These are phyloP conservation scores for Nothophaeocryptopus gaeumannii DNA, from an alignment of 2,329 filamentous ascomycete genomes.

Conservation along the genomic window DNA sequence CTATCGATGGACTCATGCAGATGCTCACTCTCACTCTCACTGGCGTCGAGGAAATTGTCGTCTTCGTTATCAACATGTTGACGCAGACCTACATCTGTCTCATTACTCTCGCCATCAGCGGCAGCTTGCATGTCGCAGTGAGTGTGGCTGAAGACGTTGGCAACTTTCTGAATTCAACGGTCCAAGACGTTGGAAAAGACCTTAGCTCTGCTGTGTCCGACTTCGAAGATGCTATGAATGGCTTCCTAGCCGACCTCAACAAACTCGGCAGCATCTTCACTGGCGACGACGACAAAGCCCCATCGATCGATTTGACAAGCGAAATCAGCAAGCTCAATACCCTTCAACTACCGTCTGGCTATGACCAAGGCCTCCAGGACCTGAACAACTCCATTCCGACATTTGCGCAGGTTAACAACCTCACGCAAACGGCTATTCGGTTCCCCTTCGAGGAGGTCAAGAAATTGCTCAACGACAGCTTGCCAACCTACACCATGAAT, in stretches of 20 bases:
- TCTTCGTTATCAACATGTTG: conserved; percentile 90
- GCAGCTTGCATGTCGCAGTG: conserved; percentile 70
- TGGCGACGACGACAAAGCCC: conserved; percentile 43
- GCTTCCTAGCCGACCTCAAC: conserved; percentile 52
- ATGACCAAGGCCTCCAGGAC: conserved; percentile 66
- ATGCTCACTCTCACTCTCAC: conserved; percentile 77
- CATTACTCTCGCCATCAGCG: conserved; percentile 76
- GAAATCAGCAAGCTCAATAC: conserved; percentile 65
- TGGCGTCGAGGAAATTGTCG: conserved; percentile 78
- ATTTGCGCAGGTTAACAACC: conserved; percentile 79
- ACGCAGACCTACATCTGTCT: conserved; percentile 88
- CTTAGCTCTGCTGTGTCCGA: conserved; percentile 44
- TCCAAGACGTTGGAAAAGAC: conserved; percentile 56
- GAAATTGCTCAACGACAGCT: conserved; percentile 65
- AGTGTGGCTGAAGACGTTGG: conserved; percentile 60
- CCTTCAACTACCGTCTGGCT: conserved; percentile 65
- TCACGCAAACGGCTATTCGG: conserved; percentile 71
- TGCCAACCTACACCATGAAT: conserved; percentile 75
- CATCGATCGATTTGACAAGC: conserved; percentile 62
- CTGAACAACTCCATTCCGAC: conserved; percentile 78
- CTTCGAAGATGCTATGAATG: conserved; percentile 55
- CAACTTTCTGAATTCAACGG: conserved; percentile 59
- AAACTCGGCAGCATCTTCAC: conserved; percentile 41
- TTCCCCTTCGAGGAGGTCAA: conserved; percentile 80
- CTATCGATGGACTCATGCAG: conserved; percentile 74